Percentiles rank a stretch among this genome's conserved stretches.
These are phyloP conservation scores for Harringtonia aguacate DNA, from an alignment of 2,329 filamentous ascomycete species.

Conservation along the genomic window DNA sequence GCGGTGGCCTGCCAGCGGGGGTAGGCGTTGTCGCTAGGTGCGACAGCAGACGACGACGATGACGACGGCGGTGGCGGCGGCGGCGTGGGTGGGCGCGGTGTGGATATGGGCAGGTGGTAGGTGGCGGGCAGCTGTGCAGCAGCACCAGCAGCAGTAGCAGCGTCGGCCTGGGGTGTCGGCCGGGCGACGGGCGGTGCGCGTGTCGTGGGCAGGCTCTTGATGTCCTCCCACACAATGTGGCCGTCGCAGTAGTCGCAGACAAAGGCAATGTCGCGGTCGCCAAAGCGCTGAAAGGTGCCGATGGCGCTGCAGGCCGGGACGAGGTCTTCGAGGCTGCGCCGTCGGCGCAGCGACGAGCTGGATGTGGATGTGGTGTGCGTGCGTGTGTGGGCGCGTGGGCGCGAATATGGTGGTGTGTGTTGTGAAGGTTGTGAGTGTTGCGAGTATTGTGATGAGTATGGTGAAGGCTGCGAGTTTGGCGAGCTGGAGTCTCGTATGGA, in stretches of 20 bases:
- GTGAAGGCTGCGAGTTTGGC: too few relatives aligned
- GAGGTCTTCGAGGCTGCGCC: constrained; percentile 32
- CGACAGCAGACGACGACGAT: too few relatives aligned
- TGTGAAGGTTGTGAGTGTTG: background rate
- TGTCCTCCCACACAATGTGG: constrained; percentile 46
- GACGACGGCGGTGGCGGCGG: constrained; percentile 8
- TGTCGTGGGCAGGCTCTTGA: constrained; percentile 39
- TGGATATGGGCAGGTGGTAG: background rate
- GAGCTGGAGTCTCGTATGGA: too few relatives aligned
- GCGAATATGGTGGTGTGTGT: background rate
- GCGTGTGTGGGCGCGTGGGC: too few relatives aligned
- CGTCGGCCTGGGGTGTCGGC: constrained; percentile 9
- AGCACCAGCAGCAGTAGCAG: background rate
- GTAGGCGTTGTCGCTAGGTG: constrained; percentile 13
- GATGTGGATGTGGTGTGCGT: background rate
- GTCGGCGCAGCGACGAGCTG: background rate
- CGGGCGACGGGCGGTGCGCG: constrained; percentile 15
- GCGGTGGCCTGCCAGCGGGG: constrained; percentile 44
- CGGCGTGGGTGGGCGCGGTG: background rate
- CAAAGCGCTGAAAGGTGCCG: constrained; percentile 46
- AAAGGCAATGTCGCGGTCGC: constrained; percentile 43
- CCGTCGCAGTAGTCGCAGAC: constrained; percentile 53
- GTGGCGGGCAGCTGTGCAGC: background rate
- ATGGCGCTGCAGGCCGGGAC: constrained; percentile 36
- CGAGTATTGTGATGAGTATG: too few relatives aligned